A percentile compares a stretch with the other conserved stretches of the same genome.
phyloP scores from a whole-genome alignment of 305 asterid genomes.

The Rubia tinctorum region DNA sequence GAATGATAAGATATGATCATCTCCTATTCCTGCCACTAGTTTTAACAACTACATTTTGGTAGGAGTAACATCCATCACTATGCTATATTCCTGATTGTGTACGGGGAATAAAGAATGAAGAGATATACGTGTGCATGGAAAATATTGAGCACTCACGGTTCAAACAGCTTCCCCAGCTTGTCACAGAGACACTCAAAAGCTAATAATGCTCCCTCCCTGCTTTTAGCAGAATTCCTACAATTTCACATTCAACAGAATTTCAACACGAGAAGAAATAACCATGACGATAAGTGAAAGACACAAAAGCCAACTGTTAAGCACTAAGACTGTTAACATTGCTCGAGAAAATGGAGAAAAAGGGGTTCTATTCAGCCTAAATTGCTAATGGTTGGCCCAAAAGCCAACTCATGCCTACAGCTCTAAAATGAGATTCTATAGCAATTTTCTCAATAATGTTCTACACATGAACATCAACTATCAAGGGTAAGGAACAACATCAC shows the following conservation, averaged over 20 bases:
- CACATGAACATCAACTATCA: background rate
- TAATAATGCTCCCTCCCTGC: constrained; percentile 96
- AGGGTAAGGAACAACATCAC: background rate
- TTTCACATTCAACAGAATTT: constrained; percentile 15
- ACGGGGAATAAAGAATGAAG: background rate
- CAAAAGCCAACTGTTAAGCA: background rate
- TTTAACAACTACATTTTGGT: background rate
- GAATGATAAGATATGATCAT: background rate
- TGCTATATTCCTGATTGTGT: background rate
- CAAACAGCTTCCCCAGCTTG: constrained; percentile 94
- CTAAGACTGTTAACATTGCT: background rate
- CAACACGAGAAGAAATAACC: background rate
- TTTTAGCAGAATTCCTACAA: constrained; percentile 86
- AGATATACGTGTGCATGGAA: background rate
- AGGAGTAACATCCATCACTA: background rate
- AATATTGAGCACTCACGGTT: constrained; percentile 67
- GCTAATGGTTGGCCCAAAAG: background rate
- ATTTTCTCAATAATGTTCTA: background rate
- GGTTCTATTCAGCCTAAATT: background rate
- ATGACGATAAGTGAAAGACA: background rate
- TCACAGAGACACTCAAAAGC: constrained; percentile 98
- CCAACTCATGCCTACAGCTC: background rate
- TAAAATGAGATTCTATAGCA: background rate
- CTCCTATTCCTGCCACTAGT: background rate
- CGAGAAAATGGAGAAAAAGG: background rate